Evolutionary conservation across 495 filamentous ascomycete genomes (phyloP).

Genomic region (Jackrogersella multiformis): DNA sequence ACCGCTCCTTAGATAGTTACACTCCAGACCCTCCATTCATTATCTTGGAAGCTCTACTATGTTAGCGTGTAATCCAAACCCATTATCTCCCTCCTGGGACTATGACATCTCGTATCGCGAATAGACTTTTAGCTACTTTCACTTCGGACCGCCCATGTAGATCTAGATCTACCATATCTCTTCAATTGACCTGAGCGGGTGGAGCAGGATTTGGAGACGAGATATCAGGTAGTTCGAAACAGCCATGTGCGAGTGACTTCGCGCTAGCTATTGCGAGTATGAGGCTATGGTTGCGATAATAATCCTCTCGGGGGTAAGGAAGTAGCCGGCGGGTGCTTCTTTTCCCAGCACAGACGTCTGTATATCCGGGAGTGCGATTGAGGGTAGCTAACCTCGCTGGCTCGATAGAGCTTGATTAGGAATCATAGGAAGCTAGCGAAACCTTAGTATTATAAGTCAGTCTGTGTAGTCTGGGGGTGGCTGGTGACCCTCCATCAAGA

Average conservation of each 20-base stretch:
- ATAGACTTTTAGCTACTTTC: neutral
- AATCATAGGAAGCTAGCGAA: no score
- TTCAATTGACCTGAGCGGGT: neutral
- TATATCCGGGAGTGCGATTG: neutral
- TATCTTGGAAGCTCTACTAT: neutral
- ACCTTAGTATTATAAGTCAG: constrained; percentile 6
- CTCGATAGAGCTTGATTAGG: no score
- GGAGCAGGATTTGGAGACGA: neutral
- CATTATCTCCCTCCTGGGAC: neutral
- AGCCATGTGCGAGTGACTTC: no score
- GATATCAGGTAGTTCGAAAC: neutral
- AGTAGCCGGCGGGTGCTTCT: neutral
- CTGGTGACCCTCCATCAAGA: constrained; percentile 18
- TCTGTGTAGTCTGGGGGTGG: constrained; percentile 17
- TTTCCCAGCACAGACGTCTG: neutral
- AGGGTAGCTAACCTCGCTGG: neutral
- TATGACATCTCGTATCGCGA: neutral
- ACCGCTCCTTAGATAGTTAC: neutral
- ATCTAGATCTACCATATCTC: neutral
- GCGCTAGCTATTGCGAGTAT: no score
- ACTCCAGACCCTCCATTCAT: neutral
- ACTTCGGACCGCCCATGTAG: neutral
- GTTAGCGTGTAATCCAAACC: neutral
- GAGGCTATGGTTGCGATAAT: neutral
- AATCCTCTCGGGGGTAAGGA: neutral